These are phyloP conservation scores for Rhinocladiella similis DNA, from an alignment of 2,329 filamentous ascomycete genomes.

Conservation along the genomic window DNA sequence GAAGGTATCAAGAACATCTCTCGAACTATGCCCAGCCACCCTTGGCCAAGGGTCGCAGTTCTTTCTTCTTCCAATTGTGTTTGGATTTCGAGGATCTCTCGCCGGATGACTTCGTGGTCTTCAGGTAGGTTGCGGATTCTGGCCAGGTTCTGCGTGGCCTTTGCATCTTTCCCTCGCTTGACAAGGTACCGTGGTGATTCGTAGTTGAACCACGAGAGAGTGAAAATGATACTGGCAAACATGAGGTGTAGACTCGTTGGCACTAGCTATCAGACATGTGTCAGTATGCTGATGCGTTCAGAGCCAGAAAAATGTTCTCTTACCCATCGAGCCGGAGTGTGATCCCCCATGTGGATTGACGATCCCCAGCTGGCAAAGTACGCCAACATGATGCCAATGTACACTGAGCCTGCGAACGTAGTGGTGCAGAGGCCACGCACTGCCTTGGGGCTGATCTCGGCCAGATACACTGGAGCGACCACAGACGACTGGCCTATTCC, in stretches of 20 bases:
- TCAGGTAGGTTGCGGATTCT: constrained; percentile 59
- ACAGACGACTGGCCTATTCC: constrained; percentile 42
- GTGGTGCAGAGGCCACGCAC: constrained; percentile 73
- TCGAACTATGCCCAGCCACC: constrained; percentile 64
- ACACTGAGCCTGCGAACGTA: constrained; percentile 70
- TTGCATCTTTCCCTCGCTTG: constrained; percentile 61
- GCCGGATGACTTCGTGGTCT: constrained; percentile 61
- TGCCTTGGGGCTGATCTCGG: constrained; percentile 68
- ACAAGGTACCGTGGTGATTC: constrained; percentile 72
- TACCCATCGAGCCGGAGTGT: too few species aligned
- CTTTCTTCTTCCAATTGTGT: constrained; percentile 69
- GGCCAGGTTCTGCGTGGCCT: constrained; percentile 48
- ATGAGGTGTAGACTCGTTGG: constrained; percentile 76
- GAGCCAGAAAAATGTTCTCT: too few species aligned
- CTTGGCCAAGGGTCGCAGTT: constrained; percentile 67
- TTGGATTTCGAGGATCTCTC: constrained; percentile 66
- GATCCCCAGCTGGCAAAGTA: constrained; percentile 60
- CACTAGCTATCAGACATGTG: constrained; percentile 55
- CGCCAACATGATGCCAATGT: constrained; percentile 74
- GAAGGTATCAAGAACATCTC: constrained; percentile 67
- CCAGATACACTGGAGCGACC: constrained; percentile 66
- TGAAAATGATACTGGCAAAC: constrained; percentile 70
- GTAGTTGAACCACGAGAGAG: constrained; percentile 66
- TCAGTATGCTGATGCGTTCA: constrained; percentile 42
- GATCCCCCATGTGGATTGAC: constrained; percentile 42